Evolutionary conservation across 2,329 filamentous ascomycete species (phyloP).

Genomic region (Aspergillus fischeri): DNA sequence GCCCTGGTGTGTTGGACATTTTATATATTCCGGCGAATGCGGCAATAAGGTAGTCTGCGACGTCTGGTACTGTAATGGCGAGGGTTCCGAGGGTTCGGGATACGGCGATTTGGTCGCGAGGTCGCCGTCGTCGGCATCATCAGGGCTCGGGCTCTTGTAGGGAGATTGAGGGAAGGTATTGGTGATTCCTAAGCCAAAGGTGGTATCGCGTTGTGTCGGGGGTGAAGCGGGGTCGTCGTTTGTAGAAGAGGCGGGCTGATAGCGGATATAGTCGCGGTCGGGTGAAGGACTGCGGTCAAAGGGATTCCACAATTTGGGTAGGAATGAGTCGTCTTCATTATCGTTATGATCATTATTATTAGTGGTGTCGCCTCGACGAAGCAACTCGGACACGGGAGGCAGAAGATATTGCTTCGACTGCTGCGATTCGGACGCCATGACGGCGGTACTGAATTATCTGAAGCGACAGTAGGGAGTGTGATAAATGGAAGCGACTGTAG

Average conservation of each 20-base stretch:
- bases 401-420: slow-evolving; percentile 4
- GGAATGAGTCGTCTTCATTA: not conserved
- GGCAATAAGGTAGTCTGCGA: slow-evolving; percentile 8
- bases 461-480: not conserved
- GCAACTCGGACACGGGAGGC: not conserved
- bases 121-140: not conserved
- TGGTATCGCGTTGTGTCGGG: not conserved
- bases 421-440: slow-evolving; percentile 2
- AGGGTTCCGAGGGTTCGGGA: not conserved
- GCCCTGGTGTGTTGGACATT: slow-evolving; percentile 27
- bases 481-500: not conserved
- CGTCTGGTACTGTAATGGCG: not conserved
- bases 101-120: not conserved
- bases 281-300: not conserved
- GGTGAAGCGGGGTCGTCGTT: not conserved
- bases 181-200: not conserved
- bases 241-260: not conserved
- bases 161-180: not conserved
- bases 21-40: slow-evolving; percentile 2
- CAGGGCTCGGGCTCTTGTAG: not conserved
- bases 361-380: not conserved
- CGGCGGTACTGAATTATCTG: not conserved
- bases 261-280: slow-evolving; percentile 4
- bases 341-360: not conserved
- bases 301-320: not conserved